phyloP scores from a whole-genome alignment of 768 basidiomycete species.

The Trametes coccinea region DNA sequence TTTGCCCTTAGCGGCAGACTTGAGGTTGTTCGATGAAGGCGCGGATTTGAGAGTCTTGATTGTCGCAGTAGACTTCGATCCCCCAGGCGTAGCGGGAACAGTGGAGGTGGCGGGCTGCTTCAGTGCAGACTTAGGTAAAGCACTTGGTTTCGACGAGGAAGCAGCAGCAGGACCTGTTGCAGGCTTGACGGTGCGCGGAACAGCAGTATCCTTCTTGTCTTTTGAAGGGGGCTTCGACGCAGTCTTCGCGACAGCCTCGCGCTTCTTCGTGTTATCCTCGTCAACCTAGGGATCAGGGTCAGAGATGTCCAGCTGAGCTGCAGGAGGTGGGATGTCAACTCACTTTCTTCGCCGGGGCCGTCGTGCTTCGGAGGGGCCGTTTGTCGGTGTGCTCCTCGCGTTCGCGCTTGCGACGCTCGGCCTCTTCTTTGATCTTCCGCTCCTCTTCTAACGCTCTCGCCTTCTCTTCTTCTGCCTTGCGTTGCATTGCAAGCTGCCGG shows the following conservation, averaged over 20 bases:
- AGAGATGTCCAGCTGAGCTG: background rate
- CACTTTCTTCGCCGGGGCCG: constrained; percentile 56
- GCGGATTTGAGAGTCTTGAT: constrained; percentile 25
- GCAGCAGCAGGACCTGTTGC: constrained; percentile 25
- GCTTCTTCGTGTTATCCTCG: constrained; percentile 72
- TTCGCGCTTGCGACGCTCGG: constrained; percentile 78
- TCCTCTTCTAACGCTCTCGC: constrained; percentile 64
- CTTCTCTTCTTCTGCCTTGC: constrained; percentile 81
- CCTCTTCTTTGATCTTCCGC: constrained; percentile 68
- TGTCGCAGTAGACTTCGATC: background rate
- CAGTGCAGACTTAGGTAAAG: constrained; percentile 12
- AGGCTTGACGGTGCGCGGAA: constrained; percentile 35
- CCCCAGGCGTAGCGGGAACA: constrained; percentile 8
- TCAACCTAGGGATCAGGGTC: constrained; percentile 40
- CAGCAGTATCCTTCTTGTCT: constrained; percentile 41
- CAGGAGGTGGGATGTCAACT: background rate
- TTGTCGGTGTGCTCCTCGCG: constrained; percentile 77
- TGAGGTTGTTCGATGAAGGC: constrained; percentile 36
- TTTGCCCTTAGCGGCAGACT: constrained; percentile 50
- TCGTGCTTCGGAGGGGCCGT: constrained; percentile 50
- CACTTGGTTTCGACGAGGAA: constrained; percentile 15
- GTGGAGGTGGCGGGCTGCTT: constrained; percentile 14
- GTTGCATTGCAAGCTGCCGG: constrained; percentile 66
- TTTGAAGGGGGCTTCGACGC: constrained; percentile 64
- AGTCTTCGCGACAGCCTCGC: constrained; percentile 54